Evolutionary conservation across 768 basidiomycete species (phyloP), one percentile per base, ranked within the genome.

Genomic region (Kwoniella heveanensis): DNA sequence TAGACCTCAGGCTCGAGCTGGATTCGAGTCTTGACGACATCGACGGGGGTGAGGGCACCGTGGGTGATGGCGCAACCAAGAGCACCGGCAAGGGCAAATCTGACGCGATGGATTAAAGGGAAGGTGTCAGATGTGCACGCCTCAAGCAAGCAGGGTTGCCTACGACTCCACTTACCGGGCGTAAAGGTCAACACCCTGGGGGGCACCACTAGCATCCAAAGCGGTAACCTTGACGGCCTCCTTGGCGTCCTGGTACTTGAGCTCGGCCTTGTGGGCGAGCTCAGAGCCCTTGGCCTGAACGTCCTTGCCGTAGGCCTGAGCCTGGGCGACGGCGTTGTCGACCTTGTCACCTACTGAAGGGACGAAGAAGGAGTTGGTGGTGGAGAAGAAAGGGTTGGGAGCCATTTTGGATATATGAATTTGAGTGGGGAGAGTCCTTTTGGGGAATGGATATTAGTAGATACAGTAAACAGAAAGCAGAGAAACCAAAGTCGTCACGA

Each of bases 11-110:
- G 78, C 80, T 91, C 90, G 29, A 99, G 84, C 78, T 99, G 96
- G 88, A 98, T 95, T 46, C 96, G 89, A 30, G 96, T 99, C 83
- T 99, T 97, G 78, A 97, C 92, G 77, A 95, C 92, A 91, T 95
- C 92, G 91, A 79, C 51, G 65, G 80, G 80, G 64, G 77, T 78
- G 32, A 79, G 68, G 52, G 77, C 77, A 74, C 78, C 78, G 78
- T 79, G 78, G 66, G 78, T 79, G 67, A 79, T 62, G 64, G 78
- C 78, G 69, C 78, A 79, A 64, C 78, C 78, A 36, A 79, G 71
- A 66, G 78, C 78, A 75, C 78, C 78, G 54, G 78, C 78, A 61
- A 79, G 70, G 55, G 78, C 78, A 75, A 79, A 79, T 67, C 78
- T 79, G 60, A 60, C 2, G 44, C 29, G 13, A 17, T 21, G 5